Evolutionary conservation across 345 rosid genomes (phyloP).

Genomic region (Eucalyptus lansdowneana): DNA sequence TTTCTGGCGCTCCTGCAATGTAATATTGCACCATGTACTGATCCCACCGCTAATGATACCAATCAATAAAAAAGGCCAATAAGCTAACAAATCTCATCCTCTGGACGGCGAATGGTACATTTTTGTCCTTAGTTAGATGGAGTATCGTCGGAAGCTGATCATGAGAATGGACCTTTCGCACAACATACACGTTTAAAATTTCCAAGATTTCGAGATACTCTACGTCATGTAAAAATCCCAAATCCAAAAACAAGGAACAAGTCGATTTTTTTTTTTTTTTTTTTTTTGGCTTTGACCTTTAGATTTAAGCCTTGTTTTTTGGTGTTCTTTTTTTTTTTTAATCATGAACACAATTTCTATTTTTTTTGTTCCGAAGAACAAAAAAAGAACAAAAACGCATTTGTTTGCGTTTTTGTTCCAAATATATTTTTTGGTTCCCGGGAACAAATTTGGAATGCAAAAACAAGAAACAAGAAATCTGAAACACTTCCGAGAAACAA

Average conservation of each 20-base stretch:
- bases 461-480: no score
- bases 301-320: no score
- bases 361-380: no score
- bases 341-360: no score
- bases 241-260: neutral
- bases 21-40: accelerated
- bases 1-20: neutral
- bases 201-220: neutral
- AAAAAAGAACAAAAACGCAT: no score
- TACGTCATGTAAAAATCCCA: neutral
- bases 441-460: no score
- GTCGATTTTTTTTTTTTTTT: neutral
- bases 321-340: no score
- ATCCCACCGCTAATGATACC: accelerated
- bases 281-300: neutral
- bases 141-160: accelerated
- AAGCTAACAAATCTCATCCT: neutral
- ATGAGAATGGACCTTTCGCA: neutral
- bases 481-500: no score
- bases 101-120: accelerated
- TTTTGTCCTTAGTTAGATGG: accelerated
- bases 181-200: neutral
- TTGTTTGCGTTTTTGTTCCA: no score
- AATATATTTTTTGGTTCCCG: no score
- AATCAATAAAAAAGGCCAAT: neutral